Conservation (phyloP, 805 yeast species). For the Candida saitoana region DNA sequence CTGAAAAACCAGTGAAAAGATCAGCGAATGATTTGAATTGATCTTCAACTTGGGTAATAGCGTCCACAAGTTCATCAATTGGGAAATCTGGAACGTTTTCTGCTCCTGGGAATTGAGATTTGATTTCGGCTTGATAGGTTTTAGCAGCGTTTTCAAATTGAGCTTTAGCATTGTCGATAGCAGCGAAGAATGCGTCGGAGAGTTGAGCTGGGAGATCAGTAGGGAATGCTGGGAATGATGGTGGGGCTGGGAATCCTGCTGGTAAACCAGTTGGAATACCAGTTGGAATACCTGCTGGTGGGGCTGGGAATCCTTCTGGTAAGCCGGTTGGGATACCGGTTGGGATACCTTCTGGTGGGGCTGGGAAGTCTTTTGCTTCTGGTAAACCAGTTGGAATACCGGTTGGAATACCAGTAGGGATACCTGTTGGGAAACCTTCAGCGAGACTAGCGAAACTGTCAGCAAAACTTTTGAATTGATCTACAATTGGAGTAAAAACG, state of each 20-base stretch:
- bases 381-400: neutral
- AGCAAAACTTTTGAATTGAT: neutral
- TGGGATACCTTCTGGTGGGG: neutral
- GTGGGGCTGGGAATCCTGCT: neutral
- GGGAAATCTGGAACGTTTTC: neutral
- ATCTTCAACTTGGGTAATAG: neutral
- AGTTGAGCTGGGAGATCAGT: neutral
- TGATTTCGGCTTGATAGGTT: neutral
- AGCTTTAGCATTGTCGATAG: neutral
- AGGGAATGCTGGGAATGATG: no score
- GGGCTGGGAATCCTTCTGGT: neutral
- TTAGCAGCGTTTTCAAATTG: neutral
- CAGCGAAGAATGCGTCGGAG: neutral
- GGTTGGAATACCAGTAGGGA: neutral
- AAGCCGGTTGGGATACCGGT: neutral
- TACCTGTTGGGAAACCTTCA: neutral
- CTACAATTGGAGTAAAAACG: neutral
- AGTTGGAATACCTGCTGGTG: neutral
- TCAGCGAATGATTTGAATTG: neutral
- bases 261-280: neutral
- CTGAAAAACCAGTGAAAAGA: neutral
- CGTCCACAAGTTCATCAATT: neutral
- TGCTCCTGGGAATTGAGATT: neutral
- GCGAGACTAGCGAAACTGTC: neutral
- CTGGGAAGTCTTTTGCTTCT: no score